Evolutionary conservation across 2,329 filamentous ascomycete species (phyloP), one percentile per base, ranked within the genome.

Genomic region (Pseudogymnoascus sp.): DNA sequence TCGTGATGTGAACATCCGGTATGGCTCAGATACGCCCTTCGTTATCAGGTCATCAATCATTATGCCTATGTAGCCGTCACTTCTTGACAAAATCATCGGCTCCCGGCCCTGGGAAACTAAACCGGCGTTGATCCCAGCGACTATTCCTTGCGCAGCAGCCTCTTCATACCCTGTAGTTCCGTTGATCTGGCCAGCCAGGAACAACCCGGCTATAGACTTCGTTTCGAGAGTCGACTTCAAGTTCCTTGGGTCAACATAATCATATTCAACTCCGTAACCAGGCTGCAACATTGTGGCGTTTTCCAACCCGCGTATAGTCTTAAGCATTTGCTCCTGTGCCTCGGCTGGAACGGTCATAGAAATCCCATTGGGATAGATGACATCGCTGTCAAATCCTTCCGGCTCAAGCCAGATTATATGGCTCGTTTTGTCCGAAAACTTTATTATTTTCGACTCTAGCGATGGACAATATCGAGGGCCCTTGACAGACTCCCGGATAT

Each of bases 11-110:
- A 99, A 99, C 93, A 99, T 97, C 68, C 95, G 87, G 76, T 99
- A 99, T 1, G 95, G 95, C 73, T 99, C 95, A 2, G 90, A 93
- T 31, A 99, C 95, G 59, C 95, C 95, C 76, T 97, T 97, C 21
- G 93, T 97, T 72, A 96, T 88, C 38, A 99, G 85, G 74, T 99
- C 95, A 75, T 99, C 95, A 70, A 99, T 93, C 92, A 99, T 96
- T 77, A 99, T 89, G 68, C 95, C 95, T 71, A 99, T 97, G 75
- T 97, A 99, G 11, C 91, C 92, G 74, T 99, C 93, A 1, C 89
- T 88, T 67, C 95, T 84, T 6, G 87, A 87, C 31, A 99, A 78
- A 0, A 84, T 84, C 65, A 96, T 80, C 0, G 86, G 82, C 1
- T 80, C 75, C 64, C 88, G 85, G 1, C 84, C 83, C 65, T 85